A percentile compares a stretch with the other conserved stretches of the same genome.
phyloP scores from a whole-genome alignment of 768 basidiomycete genomes.

The Boletus sp. region DNA sequence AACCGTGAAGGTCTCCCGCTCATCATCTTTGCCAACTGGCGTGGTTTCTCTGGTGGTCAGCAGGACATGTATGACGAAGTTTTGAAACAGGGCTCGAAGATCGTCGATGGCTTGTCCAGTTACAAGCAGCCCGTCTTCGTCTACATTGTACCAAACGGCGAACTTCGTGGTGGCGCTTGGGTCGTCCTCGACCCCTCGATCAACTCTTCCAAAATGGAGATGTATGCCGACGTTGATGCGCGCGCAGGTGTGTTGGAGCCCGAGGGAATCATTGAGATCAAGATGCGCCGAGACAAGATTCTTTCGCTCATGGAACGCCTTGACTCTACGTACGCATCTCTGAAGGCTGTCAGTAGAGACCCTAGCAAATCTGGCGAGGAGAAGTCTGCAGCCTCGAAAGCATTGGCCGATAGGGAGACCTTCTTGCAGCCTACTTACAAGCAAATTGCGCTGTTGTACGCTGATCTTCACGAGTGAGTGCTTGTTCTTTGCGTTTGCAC shows the following conservation, averaged over 20 bases:
- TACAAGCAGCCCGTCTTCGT: constrained; percentile 99
- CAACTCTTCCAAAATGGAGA: constrained; percentile 97
- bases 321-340: constrained; percentile 74
- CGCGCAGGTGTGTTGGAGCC: constrained; percentile 96
- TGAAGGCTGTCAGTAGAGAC: constrained; percentile 83
- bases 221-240: constrained; percentile 96
- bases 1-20: constrained; percentile 95
- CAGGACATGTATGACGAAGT: constrained; percentile 99
- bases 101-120: constrained; percentile 94
- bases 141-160: constrained; percentile 97
- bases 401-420: constrained; percentile 73
- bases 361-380: constrained; percentile 69
- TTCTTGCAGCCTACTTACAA: constrained; percentile 87
- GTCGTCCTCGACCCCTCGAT: constrained; percentile 98
- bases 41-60: constrained; percentile 99
- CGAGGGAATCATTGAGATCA: constrained; percentile 97
- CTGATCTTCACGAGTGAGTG: constrained; percentile 93
- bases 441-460: constrained; percentile 90
- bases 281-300: constrained; percentile 95
- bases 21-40: constrained; percentile 99
- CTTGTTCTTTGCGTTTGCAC: neutral
- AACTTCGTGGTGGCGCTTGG: constrained; percentile 98
- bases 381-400: constrained; percentile 63
- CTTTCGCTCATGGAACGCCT: constrained; percentile 89
- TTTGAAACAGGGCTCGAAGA: constrained; percentile 96